Percentiles rank a stretch among this genome's conserved stretches.
Evolutionary conservation across 805 yeast species (phyloP).

Genomic region (Teunomyces gatunensis): DNA sequence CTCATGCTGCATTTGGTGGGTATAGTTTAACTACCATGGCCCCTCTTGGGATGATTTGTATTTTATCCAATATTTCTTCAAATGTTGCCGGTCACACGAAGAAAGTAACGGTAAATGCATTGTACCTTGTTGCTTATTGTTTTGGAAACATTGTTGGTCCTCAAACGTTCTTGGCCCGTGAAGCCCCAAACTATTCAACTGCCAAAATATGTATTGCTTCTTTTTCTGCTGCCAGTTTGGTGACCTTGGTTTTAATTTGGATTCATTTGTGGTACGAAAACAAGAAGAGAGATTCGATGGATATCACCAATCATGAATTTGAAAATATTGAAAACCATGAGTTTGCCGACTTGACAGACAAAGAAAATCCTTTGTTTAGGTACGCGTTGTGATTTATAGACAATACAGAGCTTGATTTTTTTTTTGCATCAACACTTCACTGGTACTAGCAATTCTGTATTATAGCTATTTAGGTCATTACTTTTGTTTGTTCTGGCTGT

Average conservation of each 20-base stretch:
- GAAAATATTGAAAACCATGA: slow-evolving; percentile 39
- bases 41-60: slow-evolving; percentile 27
- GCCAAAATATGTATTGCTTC: slow-evolving; percentile 43
- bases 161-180: slow-evolving; percentile 42
- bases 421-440: not conserved
- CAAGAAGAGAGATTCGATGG: slow-evolving; percentile 31
- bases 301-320: slow-evolving; percentile 17
- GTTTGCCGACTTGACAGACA: slow-evolving; percentile 53
- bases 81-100: slow-evolving; percentile 60
- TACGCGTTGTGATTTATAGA: slow-evolving; percentile 26
- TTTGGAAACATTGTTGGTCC: slow-evolving; percentile 58
- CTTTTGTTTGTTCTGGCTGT: no score
- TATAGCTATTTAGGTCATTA: no score
- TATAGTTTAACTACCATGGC: slow-evolving; percentile 32
- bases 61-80: slow-evolving; percentile 39
- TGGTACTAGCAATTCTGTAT: no score
- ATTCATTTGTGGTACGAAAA: slow-evolving; percentile 33
- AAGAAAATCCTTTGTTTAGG: slow-evolving; percentile 53
- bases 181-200: slow-evolving; percentile 44
- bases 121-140: slow-evolving; percentile 48
- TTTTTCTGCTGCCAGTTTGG: slow-evolving; percentile 25
- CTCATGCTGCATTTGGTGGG: slow-evolving; percentile 22
- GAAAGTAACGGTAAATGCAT: slow-evolving; percentile 46
- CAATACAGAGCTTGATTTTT: not conserved
- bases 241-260: slow-evolving; percentile 24